Conservation (phyloP, 805 yeast genomes). For the Blastobotrys parvus region DNA sequence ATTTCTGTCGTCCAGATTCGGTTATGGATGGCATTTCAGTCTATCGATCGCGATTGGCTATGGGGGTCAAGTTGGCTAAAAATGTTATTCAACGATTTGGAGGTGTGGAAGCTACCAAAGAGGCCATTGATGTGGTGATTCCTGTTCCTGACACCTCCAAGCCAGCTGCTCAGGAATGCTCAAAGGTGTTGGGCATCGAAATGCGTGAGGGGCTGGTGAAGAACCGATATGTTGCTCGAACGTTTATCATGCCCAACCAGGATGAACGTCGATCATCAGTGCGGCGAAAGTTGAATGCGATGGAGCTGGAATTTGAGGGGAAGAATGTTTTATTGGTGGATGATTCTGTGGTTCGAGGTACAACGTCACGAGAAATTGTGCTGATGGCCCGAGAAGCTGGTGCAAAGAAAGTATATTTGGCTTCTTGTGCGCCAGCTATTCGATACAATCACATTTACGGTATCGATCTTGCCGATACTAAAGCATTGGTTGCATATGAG, state of each 20-base stretch:
- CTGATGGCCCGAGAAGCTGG: conserved; percentile 99
- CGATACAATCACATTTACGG: conserved; percentile 95
- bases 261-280: conserved; percentile 88
- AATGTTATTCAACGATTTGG: conserved; percentile 45
- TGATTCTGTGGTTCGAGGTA: conserved; percentile 96
- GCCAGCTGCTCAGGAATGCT: conserved; percentile 88
- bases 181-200: conserved; percentile 69
- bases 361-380: conserved; percentile 93
- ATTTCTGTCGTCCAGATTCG: conserved; percentile 96
- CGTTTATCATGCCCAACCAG: conserved; percentile 98
- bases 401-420: conserved; percentile 89
- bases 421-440: conserved; percentile 98
- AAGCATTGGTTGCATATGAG: conserved; percentile 83
- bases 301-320: conserved; percentile 84
- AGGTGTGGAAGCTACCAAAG: conserved; percentile 37
- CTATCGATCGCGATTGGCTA: conserved; percentile 81
- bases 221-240: conserved; percentile 94
- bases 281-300: conserved; percentile 89
- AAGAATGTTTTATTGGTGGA: conserved; percentile 85
- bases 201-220: conserved; percentile 97
- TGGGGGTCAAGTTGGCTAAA: conserved; percentile 86
- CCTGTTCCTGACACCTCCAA: conserved; percentile 99
- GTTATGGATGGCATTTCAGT: conserved; percentile 96
- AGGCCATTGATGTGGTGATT: conserved; percentile 82
- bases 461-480: conserved; percentile 92